Conservation (phyloP, 768 basidiomycete genomes). For the Amanita inopinata region DNA sequence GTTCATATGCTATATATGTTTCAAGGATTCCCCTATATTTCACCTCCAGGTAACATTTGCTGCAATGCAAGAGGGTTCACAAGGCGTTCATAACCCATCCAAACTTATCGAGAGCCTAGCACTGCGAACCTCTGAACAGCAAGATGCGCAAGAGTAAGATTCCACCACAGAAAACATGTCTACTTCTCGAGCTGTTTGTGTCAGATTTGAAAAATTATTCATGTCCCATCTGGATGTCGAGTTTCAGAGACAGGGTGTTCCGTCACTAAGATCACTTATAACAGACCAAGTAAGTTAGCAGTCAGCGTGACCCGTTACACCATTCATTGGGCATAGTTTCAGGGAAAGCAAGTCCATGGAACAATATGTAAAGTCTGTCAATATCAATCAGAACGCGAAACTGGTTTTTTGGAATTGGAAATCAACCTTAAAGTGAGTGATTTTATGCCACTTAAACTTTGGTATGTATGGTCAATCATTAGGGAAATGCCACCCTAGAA, state of each 20-base stretch:
- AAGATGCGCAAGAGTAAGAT: slow-evolving; percentile 91
- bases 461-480: not conserved
- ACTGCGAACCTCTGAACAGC: slow-evolving; percentile 77
- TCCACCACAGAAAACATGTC: not conserved
- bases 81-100: slow-evolving; percentile 70
- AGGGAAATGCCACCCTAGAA: slow-evolving; percentile 69
- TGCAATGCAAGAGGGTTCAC: slow-evolving; percentile 66
- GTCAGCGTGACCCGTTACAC: too few relatives aligned
- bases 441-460: not conserved
- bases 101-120: slow-evolving; percentile 80
- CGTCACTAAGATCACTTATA: slow-evolving; percentile 56
- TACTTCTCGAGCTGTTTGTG: not conserved
- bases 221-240: slow-evolving; percentile 82
- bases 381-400: slow-evolving; percentile 53
- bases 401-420: slow-evolving; percentile 84
- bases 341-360: slow-evolving; percentile 75
- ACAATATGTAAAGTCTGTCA: slow-evolving; percentile 70
- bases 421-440: slow-evolving; percentile 62
- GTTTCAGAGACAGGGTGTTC: slow-evolving; percentile 71
- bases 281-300: slow-evolving; percentile 50
- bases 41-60: slow-evolving; percentile 77
- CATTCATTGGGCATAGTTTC: slow-evolving; percentile 77
- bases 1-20: not conserved
- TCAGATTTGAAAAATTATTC: slow-evolving; percentile 90
- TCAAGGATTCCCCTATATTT: slow-evolving; percentile 68